Conservation (phyloP, 2,329 filamentous ascomycete species). For the Magnaporthiopsis incrustans region DNA sequence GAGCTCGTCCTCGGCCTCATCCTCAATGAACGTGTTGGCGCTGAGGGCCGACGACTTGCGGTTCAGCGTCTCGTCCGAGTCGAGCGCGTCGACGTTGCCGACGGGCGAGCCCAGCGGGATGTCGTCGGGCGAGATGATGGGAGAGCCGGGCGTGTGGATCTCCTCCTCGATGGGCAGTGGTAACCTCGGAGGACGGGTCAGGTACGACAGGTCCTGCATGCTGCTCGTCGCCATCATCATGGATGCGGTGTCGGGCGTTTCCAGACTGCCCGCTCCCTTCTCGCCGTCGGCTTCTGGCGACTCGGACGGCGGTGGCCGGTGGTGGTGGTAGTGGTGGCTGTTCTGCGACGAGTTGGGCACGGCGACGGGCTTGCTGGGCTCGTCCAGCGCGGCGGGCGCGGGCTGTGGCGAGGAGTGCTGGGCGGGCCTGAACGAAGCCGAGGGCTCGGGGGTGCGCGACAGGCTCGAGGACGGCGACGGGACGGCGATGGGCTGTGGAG, state of each 20-base stretch:
- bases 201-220: constrained; percentile 55
- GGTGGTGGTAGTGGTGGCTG: constrained; percentile 16
- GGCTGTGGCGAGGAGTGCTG: constrained; percentile 7
- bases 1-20: constrained; percentile 65
- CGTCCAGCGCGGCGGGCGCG: constrained; percentile 6
- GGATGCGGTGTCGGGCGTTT: constrained; percentile 24
- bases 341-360: constrained; percentile 37
- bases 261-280: constrained; percentile 21
- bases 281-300: constrained; percentile 20
- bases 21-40: constrained; percentile 41
- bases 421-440: constrained; percentile 7
- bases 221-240: constrained; percentile 45
- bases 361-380: constrained; percentile 49
- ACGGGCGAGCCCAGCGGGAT: constrained; percentile 32
- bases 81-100: constrained; percentile 44
- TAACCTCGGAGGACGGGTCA: constrained; percentile 72
- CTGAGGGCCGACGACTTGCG: constrained; percentile 52
- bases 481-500: constrained; percentile 13
- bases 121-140: constrained; percentile 70
- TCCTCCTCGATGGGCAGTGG: constrained; percentile 93
- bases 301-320: constrained; percentile 19
- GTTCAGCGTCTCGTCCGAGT: constrained; percentile 37
- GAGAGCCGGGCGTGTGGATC: constrained; percentile 79
- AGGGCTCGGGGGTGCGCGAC: constrained; percentile 17
- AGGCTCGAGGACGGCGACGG: constrained; percentile 16